Conservation (phyloP, 805 yeast genomes). For the Candida namnaoensis region DNA sequence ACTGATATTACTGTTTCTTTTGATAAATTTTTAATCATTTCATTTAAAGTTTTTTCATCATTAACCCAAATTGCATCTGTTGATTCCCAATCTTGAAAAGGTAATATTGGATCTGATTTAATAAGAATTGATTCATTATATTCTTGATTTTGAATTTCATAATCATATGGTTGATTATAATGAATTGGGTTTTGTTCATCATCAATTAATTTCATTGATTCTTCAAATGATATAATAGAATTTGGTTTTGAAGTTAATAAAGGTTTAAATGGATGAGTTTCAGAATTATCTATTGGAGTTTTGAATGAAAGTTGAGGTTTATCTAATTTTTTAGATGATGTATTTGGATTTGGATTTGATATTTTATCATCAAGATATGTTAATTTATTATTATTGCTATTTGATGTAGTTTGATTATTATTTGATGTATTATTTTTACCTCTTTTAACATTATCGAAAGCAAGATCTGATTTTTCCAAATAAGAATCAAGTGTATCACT, state of each 20-base stretch:
- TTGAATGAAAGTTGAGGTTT: conserved; percentile 69
- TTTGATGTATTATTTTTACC: conserved; percentile 9
- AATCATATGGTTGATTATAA: conserved; percentile 72
- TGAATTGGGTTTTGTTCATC: conserved; percentile 41
- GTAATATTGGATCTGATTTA: conserved; percentile 32
- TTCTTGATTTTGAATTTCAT: conserved; percentile 61
- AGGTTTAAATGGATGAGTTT: conserved; percentile 70
- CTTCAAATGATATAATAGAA: conserved; percentile 47
- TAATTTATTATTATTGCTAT: conserved; percentile 12
- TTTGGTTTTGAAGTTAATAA: conserved; percentile 65
- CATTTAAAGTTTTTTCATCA: conserved; percentile 36
- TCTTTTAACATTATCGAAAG: conserved; percentile 38
- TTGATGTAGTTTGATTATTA: too few relatives aligned
- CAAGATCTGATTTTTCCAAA: conserved; percentile 70
- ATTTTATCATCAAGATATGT: conserved; percentile 44
- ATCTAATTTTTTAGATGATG: conserved; percentile 23
- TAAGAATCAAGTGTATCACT: conserved; percentile 57
- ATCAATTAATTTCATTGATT: conserved; percentile 31
- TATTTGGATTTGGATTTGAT: conserved; percentile 6
- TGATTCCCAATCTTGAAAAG: conserved; percentile 55
- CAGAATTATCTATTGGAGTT: conserved; percentile 57
- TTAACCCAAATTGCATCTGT: conserved; percentile 70
- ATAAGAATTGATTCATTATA: conserved; percentile 55
- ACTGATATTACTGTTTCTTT: conserved; percentile 66
- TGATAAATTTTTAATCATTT: conserved; percentile 46